These are phyloP conservation scores for Malus domestica DNA, from an alignment of 306 rosid genomes.

Conservation along the genomic window ASM211411v1 NC_041797.1:3410001-3410500, in stretches of 20 bases:
- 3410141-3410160: constrained; percentile 98
- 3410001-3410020: neutral
- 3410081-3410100: neutral
- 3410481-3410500: constrained; percentile 23
- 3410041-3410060: constrained; percentile 17
- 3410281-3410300: constrained; percentile 67
- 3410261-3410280: constrained; percentile 85
- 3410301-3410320: constrained; percentile 47
- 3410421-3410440: constrained; percentile 90
- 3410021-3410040: neutral
- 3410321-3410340: constrained; percentile 2
- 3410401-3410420: constrained; percentile 86
- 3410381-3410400: constrained; percentile 39
- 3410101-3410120: neutral
- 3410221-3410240: constrained; percentile 97
- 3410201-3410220: constrained; percentile 50
- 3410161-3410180: constrained; percentile 69
- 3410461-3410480: constrained; percentile 62
- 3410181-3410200: constrained; percentile 67
- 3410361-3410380: neutral
- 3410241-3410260: constrained; percentile 69
- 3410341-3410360: constrained; percentile 13
- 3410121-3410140: constrained; percentile 51
- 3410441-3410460: constrained; percentile 97
- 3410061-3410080: constrained; percentile 4